Base-by-base conservation (phyloP, 2,329 filamentous ascomycete species). In the Neobulgaria alba region DNA sequence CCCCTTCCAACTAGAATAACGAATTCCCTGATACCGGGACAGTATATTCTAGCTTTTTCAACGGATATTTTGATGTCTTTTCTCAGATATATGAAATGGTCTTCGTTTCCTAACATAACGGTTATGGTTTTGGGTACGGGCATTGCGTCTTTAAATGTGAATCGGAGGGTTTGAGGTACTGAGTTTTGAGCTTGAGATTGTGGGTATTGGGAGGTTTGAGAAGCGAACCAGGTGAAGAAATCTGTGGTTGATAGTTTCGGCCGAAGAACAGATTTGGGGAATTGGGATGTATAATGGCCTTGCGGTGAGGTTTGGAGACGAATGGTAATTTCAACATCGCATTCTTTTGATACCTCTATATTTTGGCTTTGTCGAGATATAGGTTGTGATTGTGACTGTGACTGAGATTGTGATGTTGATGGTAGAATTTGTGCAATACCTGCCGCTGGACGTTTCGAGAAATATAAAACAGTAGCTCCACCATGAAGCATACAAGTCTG, bases 401-500 rank as follows among this genome's bases (percentile, higher is more conserved):
- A 26, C 23, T 7, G 7, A 7, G 23, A 26, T 26, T 7, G 12
- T 12, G 7, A 12, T 26, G 12, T 12, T 12, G 23, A 26, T 26
- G 12, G 12, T 26, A 7, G 7, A 26, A 12, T 26, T 12, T 7
- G 23, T 26, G 23, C 23, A 26, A 7, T 26, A 7, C 23, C 7
- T 12, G 23, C 23, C 23, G 7, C 7, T 26, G 23, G 23, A 26
- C 23, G 7, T 26, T 26, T 7, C 12, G 23, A 36, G 18, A 36
- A 42, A 18, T 36, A 46, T 1, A 46, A 21, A 4, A 42, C 36
- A 8, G 42, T 36, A 16, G 43, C 43, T 10, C 36, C 43, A 16
- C 36, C 39, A 18, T 46, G 43, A 12, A 46, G 39, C 43, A 46
- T 46, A 18, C 43, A 46, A 10, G 43, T 46, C 23, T 46, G 43